A percentile compares a stretch with the other conserved stretches of the same genome.
Evolutionary conservation across 140 eudicot genomes (phyloP).

Genomic region (Stevia rebaudiana): DNA sequence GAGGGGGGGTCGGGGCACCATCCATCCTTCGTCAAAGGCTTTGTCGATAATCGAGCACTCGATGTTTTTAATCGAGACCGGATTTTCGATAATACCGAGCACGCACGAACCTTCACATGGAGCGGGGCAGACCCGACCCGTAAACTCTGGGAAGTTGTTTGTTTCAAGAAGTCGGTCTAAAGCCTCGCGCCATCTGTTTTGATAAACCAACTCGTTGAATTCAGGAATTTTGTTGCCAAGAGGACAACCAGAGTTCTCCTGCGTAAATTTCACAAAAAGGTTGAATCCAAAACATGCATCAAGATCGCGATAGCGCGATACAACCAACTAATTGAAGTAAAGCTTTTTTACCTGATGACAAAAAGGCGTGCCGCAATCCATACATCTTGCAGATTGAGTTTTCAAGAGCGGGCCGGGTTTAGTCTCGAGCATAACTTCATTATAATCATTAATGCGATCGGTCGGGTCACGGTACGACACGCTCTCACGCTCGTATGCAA

Average conservation of each 20-base stretch:
- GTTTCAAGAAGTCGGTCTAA: conserved; percentile 92
- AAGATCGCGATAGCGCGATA: neutral
- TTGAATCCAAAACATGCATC: neutral
- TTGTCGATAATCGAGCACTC: conserved; percentile 96
- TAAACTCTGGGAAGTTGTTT: conserved; percentile 96
- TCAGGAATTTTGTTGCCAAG: conserved; percentile 98
- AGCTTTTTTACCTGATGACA: conserved; percentile 74
- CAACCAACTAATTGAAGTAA: neutral
- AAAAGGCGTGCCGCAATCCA: conserved; percentile 99
- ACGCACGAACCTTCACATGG: conserved; percentile 99
- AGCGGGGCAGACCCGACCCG: conserved; percentile 99
- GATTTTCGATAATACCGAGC: conserved; percentile 94
- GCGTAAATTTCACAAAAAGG: conserved; percentile 4
- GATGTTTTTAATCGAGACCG: conserved; percentile 86
- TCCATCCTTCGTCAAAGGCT: conserved; percentile 99
- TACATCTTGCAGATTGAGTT: conserved; percentile 96
- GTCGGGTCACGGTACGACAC: conserved; percentile 83
- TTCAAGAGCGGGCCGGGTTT: conserved; percentile 81
- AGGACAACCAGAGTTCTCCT: conserved; percentile 98
- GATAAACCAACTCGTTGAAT: conserved; percentile 92
- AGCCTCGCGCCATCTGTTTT: conserved; percentile 99
- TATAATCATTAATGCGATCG: conserved; percentile 76
- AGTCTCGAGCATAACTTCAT: conserved; percentile 90
- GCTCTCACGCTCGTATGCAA: conserved; percentile 89
- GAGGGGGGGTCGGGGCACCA: conserved; percentile 93